A percentile compares a stretch with the other conserved stretches of the same genome.
These are phyloP conservation scores for Suillus ampliporus DNA, from an alignment of 768 basidiomycete species.

Conservation along the genomic window DNA sequence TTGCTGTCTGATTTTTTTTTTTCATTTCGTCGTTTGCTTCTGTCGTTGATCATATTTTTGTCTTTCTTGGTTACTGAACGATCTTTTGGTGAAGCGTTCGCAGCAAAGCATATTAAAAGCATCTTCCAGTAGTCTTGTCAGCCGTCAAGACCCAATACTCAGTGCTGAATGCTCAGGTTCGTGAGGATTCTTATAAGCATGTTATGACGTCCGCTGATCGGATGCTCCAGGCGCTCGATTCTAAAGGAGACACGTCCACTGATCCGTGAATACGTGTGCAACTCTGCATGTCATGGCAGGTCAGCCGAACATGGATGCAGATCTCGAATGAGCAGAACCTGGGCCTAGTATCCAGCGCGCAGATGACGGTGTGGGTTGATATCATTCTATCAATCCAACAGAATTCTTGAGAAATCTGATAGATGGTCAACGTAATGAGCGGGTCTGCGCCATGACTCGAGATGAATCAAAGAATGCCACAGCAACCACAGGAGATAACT, in stretches of 20 bases:
- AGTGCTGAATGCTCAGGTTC: not conserved
- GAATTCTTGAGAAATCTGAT: too few species aligned
- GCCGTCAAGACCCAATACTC: not conserved
- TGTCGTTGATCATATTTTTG: too few species aligned
- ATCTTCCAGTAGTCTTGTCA: not conserved
- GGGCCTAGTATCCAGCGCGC: not conserved
- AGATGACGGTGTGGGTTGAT: not conserved
- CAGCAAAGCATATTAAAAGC: not conserved
- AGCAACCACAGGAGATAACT: constrained; percentile 6
- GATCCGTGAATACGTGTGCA: constrained; percentile 56
- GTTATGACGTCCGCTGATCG: not conserved
- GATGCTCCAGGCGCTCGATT: not conserved
- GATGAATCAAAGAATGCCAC: not conserved
- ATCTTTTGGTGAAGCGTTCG: not conserved
- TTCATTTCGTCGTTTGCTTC: too few species aligned
- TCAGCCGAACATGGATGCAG: not conserved
- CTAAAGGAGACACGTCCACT: too few species aligned
- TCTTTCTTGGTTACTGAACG: too few species aligned
- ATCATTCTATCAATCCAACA: not conserved
- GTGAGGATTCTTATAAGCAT: too few species aligned
- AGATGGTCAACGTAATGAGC: not conserved
- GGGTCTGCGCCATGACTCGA: not conserved
- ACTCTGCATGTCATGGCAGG: constrained; percentile 38
- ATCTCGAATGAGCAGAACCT: not conserved
- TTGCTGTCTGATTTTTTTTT: not conserved